phyloP scores from a whole-genome alignment of 192 early-diverging fungal genomes.

The Backusella tarrabulga region DNA sequence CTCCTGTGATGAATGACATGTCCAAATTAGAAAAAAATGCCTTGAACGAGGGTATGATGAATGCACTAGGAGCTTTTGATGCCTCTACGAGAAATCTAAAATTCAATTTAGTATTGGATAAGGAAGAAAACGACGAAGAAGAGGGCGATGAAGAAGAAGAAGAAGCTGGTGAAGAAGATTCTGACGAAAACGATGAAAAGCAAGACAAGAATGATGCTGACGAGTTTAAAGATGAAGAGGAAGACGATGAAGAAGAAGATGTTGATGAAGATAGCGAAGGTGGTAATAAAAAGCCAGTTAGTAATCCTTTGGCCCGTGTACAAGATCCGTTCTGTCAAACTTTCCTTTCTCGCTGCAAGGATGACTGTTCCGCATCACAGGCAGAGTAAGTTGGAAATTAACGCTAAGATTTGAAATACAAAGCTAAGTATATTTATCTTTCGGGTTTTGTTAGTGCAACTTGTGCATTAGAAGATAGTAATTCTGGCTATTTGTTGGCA shows the following conservation, averaged over 20 bases:
- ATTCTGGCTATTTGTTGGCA: background rate
- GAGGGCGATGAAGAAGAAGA: background rate
- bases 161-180: background rate
- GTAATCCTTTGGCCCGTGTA: background rate
- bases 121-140: no score
- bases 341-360: background rate
- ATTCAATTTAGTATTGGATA: background rate
- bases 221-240: no score
- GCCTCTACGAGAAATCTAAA: background rate
- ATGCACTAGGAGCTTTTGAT: no score
- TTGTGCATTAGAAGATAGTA: background rate
- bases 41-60: no score
- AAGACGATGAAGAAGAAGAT: background rate
- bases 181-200: background rate
- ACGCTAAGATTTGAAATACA: background rate
- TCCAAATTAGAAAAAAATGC: background rate
- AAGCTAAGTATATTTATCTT: background rate
- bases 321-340: constrained; percentile 1
- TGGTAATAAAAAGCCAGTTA: background rate
- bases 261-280: background rate
- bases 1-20: background rate
- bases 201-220: background rate
- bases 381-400: background rate
- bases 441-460: background rate
- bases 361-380: background rate